These are phyloP conservation scores for Oryza nivara DNA, from an alignment of 176 grass and related monocot genomes.

Conservation along the genomic window DNA sequence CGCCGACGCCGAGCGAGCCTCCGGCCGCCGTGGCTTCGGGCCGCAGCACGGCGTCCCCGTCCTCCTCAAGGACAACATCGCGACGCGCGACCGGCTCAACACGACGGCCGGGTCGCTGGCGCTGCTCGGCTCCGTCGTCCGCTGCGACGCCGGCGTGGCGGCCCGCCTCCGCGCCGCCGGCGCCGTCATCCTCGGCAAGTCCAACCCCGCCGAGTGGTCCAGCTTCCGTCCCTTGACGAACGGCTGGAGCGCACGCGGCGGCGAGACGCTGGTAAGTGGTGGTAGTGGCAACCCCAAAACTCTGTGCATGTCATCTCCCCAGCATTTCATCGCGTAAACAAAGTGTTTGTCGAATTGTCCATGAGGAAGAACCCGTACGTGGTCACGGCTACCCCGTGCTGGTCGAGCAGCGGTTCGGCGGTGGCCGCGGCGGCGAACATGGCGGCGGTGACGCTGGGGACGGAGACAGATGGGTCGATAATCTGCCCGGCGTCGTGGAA, in stretches of 20 bases:
- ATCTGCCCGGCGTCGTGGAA: conserved; percentile 48
- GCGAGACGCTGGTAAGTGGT: conserved; percentile 38
- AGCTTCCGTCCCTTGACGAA: conserved; percentile 19
- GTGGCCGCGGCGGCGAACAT: conserved; percentile 57
- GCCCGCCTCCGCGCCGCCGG: conserved; percentile 53
- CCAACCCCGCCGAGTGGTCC: conserved; percentile 63
- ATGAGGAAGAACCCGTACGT: conserved; percentile 55
- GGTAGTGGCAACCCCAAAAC: too few species aligned
- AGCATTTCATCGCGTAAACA: not conserved
- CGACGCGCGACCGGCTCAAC: conserved; percentile 39
- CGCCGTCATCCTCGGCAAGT: conserved; percentile 65
- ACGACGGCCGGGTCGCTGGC: conserved; percentile 72
- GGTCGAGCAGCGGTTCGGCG: conserved; percentile 61
- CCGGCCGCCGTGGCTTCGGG: not conserved
- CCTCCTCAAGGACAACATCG: too few species aligned
- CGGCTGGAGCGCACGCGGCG: conserved; percentile 69
- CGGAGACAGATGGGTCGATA: conserved; percentile 62
- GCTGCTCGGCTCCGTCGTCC: conserved; percentile 56
- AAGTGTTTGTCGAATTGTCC: not conserved
- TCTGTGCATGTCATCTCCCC: not conserved
- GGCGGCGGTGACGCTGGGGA: conserved; percentile 61
- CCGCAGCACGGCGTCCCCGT: conserved; percentile 54
- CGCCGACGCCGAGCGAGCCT: conserved; percentile 22
- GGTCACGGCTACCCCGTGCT: conserved; percentile 41
- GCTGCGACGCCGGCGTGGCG: conserved; percentile 60